Conservation (phyloP, 306 rosid genomes). For the Neltuma alba region DNA sequence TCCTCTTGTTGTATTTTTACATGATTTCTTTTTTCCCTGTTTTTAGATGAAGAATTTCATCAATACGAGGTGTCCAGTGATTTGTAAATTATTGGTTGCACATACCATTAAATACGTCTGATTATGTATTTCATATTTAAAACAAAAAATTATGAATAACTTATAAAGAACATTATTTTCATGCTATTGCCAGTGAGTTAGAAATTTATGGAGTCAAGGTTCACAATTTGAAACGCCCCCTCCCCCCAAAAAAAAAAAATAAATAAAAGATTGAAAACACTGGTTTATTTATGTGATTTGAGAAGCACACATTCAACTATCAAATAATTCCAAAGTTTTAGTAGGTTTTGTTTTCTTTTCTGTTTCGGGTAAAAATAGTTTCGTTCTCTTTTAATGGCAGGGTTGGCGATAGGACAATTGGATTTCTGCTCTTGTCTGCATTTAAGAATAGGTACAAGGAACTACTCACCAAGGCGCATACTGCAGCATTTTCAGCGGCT, state of each 20-base stretch:
- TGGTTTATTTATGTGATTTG: no score
- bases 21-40: background rate
- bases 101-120: no score
- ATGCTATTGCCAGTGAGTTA: no score
- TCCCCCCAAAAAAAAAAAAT: no score
- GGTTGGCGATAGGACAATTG: conserved; percentile 78
- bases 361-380: background rate
- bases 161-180: background rate
- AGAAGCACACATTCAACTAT: no score
- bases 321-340: background rate
- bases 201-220: no score
- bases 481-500: conserved; percentile 64
- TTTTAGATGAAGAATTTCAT: background rate
- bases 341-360: background rate
- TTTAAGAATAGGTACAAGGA: conserved; percentile 86
- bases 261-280: no score
- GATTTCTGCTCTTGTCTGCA: conserved; percentile 82
- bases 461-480: conserved; percentile 90
- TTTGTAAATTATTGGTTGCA: background rate
- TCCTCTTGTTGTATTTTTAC: background rate
- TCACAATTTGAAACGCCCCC: no score
- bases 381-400: conserved; percentile 46
- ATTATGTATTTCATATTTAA: background rate
- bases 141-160: background rate
- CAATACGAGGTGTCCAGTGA: background rate